Base-by-base conservation (phyloP, 805 yeast species). In the Barnettozyma populi region DNA sequence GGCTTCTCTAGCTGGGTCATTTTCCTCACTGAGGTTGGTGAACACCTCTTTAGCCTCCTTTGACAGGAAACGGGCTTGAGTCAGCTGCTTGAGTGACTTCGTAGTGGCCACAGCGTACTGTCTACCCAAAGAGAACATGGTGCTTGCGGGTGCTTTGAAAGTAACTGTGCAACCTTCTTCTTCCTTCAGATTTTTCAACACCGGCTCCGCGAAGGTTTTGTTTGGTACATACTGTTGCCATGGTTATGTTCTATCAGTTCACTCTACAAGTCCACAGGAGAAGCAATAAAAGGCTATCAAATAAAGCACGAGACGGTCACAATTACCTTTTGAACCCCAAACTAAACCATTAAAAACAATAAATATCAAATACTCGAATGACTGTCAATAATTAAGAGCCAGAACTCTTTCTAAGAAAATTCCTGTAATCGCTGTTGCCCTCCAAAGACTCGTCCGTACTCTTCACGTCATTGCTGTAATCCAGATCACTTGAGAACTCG, bases 1-100 rank as follows among this genome's bases (percentile, higher is more conserved):
- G 38, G 79, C 73, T 47, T 76, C 77, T 65, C 90, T 75, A 43
- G 79, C 69, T 10, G 89, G 88, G 60, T 85, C 90, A 36, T 72
- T 67, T 47, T 79, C 78, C 57, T 84, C 84, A 25, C 75, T 66
- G 21, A 85, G 60, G 50, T 73, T 74, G 45, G 90, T 84, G 55
- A 64, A 67, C 4, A 61, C 63, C 43, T 67, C 67, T n/a, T 66
- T 59, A 6, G 59, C 54, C 45, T 63, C 62, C 40, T 40, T 57
- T 14, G 69, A 56, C 11, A 68, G 57, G 13, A 42, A 55, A 48
- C 73, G 67, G 9, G 41, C 7, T 8, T 38, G 20, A n/a, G 13
- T 32, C 9, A 47, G 2, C 20, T 34, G 46, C 23, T 43, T 43
- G 9, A 37, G 39, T 3, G 38, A 19, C n/a, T 32, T 42, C 7